Percentiles rank a stretch among this genome's conserved stretches.
Conservation (phyloP, 2,329 filamentous ascomycete species). For the Hymenoscyphus linearis region DNA sequence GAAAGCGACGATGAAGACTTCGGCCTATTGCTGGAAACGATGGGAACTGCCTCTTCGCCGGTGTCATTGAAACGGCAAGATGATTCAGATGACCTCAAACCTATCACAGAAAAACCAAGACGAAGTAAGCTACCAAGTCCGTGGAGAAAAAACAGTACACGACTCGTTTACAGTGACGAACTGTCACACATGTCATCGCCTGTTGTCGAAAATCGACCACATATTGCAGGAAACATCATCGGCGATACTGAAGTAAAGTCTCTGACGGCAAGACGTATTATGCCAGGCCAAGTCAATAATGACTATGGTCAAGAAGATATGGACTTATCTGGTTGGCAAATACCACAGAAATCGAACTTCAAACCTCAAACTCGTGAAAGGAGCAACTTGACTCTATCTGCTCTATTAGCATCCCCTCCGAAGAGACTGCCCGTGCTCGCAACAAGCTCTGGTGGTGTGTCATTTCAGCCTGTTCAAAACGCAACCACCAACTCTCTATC, state of each 20-base stretch:
- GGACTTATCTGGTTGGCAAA: conserved; percentile 25
- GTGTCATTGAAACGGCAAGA: conserved; percentile 10
- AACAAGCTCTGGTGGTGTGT: conserved; percentile 5
- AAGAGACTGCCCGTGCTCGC: conserved; percentile 24
- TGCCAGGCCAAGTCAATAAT: conserved; percentile 4
- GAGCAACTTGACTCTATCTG: conserved; percentile 23
- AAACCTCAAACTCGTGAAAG: conserved; percentile 24
- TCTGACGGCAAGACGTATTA: conserved; percentile 14
- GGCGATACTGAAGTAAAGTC: conserved; percentile 7
- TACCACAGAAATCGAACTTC: conserved; percentile 32
- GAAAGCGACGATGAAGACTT: conserved; percentile 30
- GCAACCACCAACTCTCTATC: neutral
- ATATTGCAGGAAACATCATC: conserved; percentile 7
- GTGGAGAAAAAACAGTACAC: conserved; percentile 30
- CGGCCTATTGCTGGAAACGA: conserved; percentile 29
- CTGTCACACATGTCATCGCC: conserved; percentile 22
- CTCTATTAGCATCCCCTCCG: conserved; percentile 26
- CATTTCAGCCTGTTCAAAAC: conserved; percentile 1
- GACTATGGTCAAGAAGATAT: conserved; percentile 8
- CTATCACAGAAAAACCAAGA: conserved; percentile 23
- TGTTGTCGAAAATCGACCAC: conserved; percentile 2
- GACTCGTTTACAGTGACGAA: conserved; percentile 30
- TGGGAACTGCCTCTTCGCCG: conserved; percentile 29
- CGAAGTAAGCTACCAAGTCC: conserved; percentile 30
- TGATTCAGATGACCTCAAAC: neutral